Percentiles rank a stretch among this genome's conserved stretches.
Conservation (phyloP, 306 rosid genomes). For the Phaseolus lunatus region DNA sequence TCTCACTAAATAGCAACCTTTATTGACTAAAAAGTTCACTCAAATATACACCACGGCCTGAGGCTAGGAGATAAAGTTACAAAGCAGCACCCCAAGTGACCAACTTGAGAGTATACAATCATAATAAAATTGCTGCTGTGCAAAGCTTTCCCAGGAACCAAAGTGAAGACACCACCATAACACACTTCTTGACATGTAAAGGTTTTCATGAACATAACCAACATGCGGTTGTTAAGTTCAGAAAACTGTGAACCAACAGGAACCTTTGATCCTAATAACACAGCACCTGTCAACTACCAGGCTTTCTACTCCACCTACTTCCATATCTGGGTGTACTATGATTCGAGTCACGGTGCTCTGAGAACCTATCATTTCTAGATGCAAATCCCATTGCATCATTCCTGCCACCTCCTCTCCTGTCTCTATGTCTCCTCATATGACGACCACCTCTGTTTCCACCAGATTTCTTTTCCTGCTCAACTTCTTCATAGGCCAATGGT, state of each 20-base stretch:
- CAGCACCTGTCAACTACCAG: slow-evolving; percentile 43
- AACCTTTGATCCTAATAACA: slow-evolving; percentile 35
- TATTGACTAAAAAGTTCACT: slow-evolving; percentile 36
- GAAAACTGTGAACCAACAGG: slow-evolving; percentile 32
- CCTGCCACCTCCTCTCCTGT: slow-evolving; percentile 64
- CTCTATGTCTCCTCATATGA: slow-evolving; percentile 47
- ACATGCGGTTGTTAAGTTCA: slow-evolving; percentile 13
- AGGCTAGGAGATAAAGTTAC: slow-evolving; percentile 24
- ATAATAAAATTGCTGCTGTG: slow-evolving; percentile 27
- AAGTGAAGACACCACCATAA: slow-evolving; percentile 39
- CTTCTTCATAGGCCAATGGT: slow-evolving; percentile 74
- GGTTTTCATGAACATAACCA: slow-evolving; percentile 32
- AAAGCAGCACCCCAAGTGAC: slow-evolving; percentile 33
- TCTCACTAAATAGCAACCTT: slow-evolving; percentile 37
- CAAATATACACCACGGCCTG: slow-evolving; percentile 41
- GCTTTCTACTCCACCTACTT: slow-evolving; percentile 56
- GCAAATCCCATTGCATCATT: slow-evolving; percentile 55
- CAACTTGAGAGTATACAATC: slow-evolving; percentile 19
- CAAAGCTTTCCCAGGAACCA: slow-evolving; percentile 30
- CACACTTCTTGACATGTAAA: slow-evolving; percentile 28
- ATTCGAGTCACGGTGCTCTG: slow-evolving; percentile 52
- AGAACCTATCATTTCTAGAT: slow-evolving; percentile 51
- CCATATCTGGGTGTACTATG: slow-evolving; percentile 55
- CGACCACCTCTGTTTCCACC: slow-evolving; percentile 52
- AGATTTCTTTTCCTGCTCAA: slow-evolving; percentile 47